Evolutionary conservation across 805 yeast genomes (phyloP), one percentile per base, ranked within the genome.

Genomic region (Candida pseudoglaebosa): DNA sequence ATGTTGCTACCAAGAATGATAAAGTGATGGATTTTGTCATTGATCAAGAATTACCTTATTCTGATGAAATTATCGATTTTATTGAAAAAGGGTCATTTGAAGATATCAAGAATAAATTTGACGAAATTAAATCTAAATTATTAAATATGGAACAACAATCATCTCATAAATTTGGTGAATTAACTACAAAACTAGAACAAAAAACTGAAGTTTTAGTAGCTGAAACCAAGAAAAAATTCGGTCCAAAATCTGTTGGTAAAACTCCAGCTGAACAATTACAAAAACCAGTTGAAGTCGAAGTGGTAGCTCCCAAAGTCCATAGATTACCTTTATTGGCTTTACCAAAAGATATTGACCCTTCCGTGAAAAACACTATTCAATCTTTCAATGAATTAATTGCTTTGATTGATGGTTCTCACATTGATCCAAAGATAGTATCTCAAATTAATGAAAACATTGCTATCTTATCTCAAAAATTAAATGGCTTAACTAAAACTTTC

Each of bases 251-350:
- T 17, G 12, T 39, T 2, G 43, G 37, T 7, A 37, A 42, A 14
- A 61, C 65, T 10, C 73, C 73, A 22, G 70, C 62, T 9, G 59
- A 67, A 41, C 73, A 67, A 46, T 61, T 67, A 44, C 71, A 65
- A 43, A 65, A 57, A 42, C 67, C 66, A 14, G 70, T 63, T 4
- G 69, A 59, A 38, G 38, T 62, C 19, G 72, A 64, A 45, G 49
- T 61, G 16, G 57, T 59, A 21, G 54, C 49, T 26, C 62, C 54
- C 37, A 54, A 55, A 15, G 43, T 56, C 24, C 53, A 53, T 32
- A 58, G 54, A 28, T 59, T 67, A 44, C 71, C 71, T 3, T 52
- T 61, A 30, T 52, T 67, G 36, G 45, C 61, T 46, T 47, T 61
- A 37, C 44, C 45, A 34, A 45, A 48, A n/a, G 49, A 47, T 18